phyloP scores from a whole-genome alignment of 2,329 filamentous ascomycete species.

The Cordyceps sp. region DNA sequence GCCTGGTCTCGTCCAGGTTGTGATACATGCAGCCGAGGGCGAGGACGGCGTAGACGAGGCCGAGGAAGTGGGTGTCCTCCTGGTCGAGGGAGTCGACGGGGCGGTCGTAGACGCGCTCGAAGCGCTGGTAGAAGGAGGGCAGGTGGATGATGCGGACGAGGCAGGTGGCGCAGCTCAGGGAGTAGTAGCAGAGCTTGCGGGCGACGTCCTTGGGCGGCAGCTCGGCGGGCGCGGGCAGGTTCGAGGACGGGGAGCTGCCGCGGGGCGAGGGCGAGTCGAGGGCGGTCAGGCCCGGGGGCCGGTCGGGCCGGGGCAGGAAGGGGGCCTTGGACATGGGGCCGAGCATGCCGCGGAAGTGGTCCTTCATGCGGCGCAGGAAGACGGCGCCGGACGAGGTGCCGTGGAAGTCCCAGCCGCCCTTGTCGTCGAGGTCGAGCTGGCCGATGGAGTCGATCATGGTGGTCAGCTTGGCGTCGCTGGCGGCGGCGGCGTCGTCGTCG shows the following conservation, averaged over 20 bases:
- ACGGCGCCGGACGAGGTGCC: constrained; percentile 83
- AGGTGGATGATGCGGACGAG: constrained; percentile 59
- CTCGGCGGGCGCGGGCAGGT: constrained; percentile 38
- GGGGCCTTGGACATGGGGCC: constrained; percentile 44
- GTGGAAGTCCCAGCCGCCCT: constrained; percentile 87
- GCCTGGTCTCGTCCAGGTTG: constrained; percentile 35
- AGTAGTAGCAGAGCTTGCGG: constrained; percentile 34
- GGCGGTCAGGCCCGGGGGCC: constrained; percentile 31
- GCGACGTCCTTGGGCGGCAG: constrained; percentile 50
- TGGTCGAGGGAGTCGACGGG: constrained; percentile 44
- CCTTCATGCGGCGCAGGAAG: constrained; percentile 73
- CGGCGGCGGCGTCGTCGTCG: constrained; percentile 15
- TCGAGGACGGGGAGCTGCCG: constrained; percentile 44
- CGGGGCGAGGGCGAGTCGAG: constrained; percentile 55
- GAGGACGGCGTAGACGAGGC: constrained; percentile 52
- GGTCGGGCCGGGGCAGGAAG: constrained; percentile 36
- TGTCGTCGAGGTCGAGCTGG: constrained; percentile 78
- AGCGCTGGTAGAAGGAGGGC: constrained; percentile 61
- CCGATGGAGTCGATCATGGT: constrained; percentile 94
- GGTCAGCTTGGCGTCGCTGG: constrained; percentile 59
- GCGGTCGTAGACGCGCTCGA: constrained; percentile 63
- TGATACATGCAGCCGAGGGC: constrained; percentile 59
- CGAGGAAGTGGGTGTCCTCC: constrained; percentile 52
- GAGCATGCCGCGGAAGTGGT: constrained; percentile 68
- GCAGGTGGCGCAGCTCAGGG: constrained; percentile 39